Base-by-base conservation (phyloP, 306 rosid species). In the Neltuma alba region DNA sequence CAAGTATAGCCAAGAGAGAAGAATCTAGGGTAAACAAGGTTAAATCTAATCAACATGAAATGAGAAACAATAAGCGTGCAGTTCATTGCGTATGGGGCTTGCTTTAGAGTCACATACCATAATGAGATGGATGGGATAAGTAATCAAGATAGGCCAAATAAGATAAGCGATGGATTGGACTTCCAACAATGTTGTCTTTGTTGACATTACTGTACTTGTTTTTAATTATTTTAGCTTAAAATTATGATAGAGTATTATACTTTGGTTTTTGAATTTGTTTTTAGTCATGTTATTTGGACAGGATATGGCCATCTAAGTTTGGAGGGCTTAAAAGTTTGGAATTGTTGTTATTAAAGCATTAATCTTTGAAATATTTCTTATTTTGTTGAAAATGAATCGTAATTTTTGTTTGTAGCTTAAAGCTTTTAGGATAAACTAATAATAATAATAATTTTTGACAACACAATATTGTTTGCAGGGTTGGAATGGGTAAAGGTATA, bases 391-490 rank as follows among this genome's bases (percentile, higher is more conserved):
- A 64, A 64, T 18, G 12, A 8, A 65, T 34, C 18, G 11, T 11
- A 0, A 18, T 7, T n/a, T 1, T 33, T 63, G n/a, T 20, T 36
- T 15, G 10, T 11, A 14, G 16, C 18, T 44, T 13, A 3, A n/a
- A 44, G 50, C 50, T 44, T 44, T 44, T 65, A 4, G 15, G 18
- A 20, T 37, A 42, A 65, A 38, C 40, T 38, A 30, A n/a, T n/a
- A n/a, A n/a, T n/a, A n/a, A n/a, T n/a, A n/a, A n/a, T n/a, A n/a
- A n/a, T 37, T 40, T 25, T 68, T 41, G 54, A 41, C 11, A 41
- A 79, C 33, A 57, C 60, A 81, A 15, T 77, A 31, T 82, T 79
- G 63, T 75, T 86, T 89, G 80, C 88, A 94, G 99, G 82, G 81
- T 30, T 54, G 41, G 40, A 4, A 30, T 83, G 94, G 89, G 64